Conservation (phyloP, 768 basidiomycete species). For the Thelephora aurantiotincta region DNA sequence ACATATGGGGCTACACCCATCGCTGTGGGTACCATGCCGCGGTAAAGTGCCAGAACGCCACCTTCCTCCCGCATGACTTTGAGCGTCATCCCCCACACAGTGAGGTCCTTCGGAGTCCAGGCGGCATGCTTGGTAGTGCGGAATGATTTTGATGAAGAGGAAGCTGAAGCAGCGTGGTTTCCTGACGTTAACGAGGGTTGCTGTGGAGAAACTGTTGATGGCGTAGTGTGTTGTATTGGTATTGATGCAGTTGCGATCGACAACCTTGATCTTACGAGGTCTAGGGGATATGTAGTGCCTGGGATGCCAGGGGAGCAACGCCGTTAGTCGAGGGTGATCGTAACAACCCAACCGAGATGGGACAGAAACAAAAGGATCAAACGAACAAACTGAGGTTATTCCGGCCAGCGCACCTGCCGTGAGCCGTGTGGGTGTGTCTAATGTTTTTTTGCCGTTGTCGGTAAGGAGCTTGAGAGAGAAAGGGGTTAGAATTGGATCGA, state of each 20-base stretch:
- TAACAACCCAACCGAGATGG: slow-evolving; percentile 1
- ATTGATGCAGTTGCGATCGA: slow-evolving; percentile 89
- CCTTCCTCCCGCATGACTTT: slow-evolving; percentile 91
- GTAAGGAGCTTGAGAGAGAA: slow-evolving; percentile 45
- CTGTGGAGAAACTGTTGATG: slow-evolving; percentile 17
- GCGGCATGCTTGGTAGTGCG: slow-evolving; percentile 16
- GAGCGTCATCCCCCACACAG: slow-evolving; percentile 79
- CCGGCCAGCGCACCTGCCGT: slow-evolving; percentile 84
- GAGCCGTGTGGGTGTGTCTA: slow-evolving; percentile 84
- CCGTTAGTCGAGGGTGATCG: neutral
- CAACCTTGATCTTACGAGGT: slow-evolving; percentile 83
- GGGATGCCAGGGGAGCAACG: slow-evolving; percentile 1
- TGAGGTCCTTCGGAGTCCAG: slow-evolving; percentile 40
- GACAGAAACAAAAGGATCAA: neutral
- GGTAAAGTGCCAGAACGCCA: slow-evolving; percentile 73
- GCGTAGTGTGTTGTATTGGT: slow-evolving; percentile 12
- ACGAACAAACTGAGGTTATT: slow-evolving; percentile 86
- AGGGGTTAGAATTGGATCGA: slow-evolving; percentile 16
- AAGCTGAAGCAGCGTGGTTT: slow-evolving; percentile 29
- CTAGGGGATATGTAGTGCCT: slow-evolving; percentile 87
- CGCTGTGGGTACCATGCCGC: slow-evolving; percentile 74
- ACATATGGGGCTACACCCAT: slow-evolving; percentile 85
- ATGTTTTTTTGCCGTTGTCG: slow-evolving; percentile 45
- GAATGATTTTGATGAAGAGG: slow-evolving; percentile 23
- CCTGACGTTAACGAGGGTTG: slow-evolving; percentile 30